Evolutionary conservation across 257 asterid species (phyloP), one percentile per base, ranked within the genome.

Genomic region (Penstemon newberryi): DNA sequence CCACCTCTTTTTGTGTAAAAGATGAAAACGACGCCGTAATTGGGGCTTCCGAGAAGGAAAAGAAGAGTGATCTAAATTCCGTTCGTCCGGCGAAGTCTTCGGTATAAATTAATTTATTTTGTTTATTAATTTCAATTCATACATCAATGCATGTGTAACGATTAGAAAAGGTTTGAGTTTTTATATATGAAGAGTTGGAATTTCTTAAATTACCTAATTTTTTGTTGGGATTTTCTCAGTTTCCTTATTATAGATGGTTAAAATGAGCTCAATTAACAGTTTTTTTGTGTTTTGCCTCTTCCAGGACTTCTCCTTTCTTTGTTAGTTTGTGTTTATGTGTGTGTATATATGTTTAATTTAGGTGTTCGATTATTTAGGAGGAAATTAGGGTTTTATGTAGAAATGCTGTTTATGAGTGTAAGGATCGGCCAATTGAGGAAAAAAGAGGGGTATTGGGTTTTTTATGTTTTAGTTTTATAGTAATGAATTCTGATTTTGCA

Each of bases 21-120:
- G 83, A 68, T 8, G 77, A 67, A 25, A 77, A 70, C 46, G 84
- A 63, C 63, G 65, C 58, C 45, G 79, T 47, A 9, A 56, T 61
- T 59, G 65, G 70, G 43, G 37, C 60, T 67, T 68, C 78, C 19
- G 33, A 25, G 65, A 76, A 50, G 78, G 74, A 59, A 61, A 68
- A 71, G 70, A 77, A 39, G 45, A 55, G 46, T 15, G 81, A 72
- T 50, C 57, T 81, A 53, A 39, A 56, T 70, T 63, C 81, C 40
- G 8, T 77, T 12, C 78, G 81, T 15, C 12, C 80, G 67, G 67
- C 75, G 42, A 83, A 75, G 70, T 65, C 65, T 69, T 40, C 65
- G 86, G 88, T 81, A 80, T 37, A 10, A n/a, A 53, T 11, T 0
- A 39, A 40, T 49, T 4, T 4, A 18, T 5, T 59, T 41, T 25